Conservation (phyloP, 441 rosid species). For the Pelargonium cotyledonis region DNA sequence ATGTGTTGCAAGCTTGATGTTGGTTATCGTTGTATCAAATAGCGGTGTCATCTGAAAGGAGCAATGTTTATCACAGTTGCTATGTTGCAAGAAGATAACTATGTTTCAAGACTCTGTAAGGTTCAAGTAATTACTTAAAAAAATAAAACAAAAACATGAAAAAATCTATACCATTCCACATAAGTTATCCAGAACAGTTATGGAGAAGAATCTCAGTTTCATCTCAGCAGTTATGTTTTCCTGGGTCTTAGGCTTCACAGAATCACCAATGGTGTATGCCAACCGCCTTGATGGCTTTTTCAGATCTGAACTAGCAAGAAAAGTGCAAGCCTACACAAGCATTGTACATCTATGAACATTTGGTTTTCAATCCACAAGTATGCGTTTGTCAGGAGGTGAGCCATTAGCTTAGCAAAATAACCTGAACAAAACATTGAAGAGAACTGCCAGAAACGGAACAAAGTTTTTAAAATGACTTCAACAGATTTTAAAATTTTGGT, state of each 20-base stretch:
- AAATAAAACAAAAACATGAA: background rate
- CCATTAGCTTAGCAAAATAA: background rate
- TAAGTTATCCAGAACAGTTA: conserved; percentile 80
- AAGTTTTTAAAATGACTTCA: conserved; percentile 7
- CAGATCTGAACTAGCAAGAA: conserved; percentile 86
- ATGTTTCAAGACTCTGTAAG: background rate
- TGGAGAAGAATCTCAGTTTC: conserved; percentile 76
- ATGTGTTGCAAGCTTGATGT: conserved; percentile 96
- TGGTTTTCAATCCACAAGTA: too few relatives aligned
- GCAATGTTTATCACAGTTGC: conserved; percentile 20
- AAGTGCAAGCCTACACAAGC: conserved; percentile 82
- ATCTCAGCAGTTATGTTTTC: conserved; percentile 85
- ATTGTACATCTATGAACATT: conserved; percentile 12
- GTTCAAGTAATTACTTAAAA: background rate
- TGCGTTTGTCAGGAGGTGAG: background rate
- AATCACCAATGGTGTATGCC: conserved; percentile 83
- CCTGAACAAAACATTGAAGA: background rate
- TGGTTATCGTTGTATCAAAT: conserved; percentile 81
- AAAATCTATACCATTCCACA: conserved; percentile 78
- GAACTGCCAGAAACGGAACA: conserved; percentile 1
- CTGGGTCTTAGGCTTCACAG: conserved; percentile 80
- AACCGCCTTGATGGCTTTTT: conserved; percentile 78
- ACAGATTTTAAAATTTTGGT: conserved; percentile 5
- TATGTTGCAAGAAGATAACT: background rate
- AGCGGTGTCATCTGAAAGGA: conserved; percentile 86